Percentiles rank a stretch among this genome's conserved stretches.
These are phyloP conservation scores for Pseudonitzschia multiseries DNA, from an alignment of 108 stramenopile species.

Conservation along the genomic window DNA sequence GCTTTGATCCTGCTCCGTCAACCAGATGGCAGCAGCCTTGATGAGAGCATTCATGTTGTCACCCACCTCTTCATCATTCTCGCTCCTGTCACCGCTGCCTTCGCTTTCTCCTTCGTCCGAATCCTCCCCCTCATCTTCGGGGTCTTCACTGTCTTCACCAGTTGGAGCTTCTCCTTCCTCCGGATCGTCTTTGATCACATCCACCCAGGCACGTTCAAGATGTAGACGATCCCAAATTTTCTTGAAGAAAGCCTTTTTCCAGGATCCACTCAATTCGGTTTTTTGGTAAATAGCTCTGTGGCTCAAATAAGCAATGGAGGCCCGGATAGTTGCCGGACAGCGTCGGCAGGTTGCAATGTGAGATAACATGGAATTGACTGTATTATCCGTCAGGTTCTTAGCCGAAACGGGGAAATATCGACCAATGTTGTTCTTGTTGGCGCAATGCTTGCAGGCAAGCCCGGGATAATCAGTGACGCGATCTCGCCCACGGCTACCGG, in stretches of 20 bases:
- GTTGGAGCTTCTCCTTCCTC: slow-evolving; percentile 24
- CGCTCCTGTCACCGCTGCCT: slow-evolving; percentile 33
- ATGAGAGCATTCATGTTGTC: slow-evolving; percentile 71
- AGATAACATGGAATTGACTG: slow-evolving; percentile 62
- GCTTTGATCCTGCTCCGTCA: slow-evolving; percentile 68
- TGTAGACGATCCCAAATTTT: slow-evolving; percentile 82
- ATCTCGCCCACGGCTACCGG: slow-evolving; percentile 63
- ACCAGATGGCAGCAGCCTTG: slow-evolving; percentile 79
- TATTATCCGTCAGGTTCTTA: slow-evolving; percentile 82
- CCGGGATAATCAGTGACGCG: slow-evolving; percentile 66
- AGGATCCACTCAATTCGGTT: slow-evolving; percentile 63
- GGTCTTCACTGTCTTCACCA: slow-evolving; percentile 28
- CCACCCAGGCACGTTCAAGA: slow-evolving; percentile 52
- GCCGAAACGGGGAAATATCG: slow-evolving; percentile 84
- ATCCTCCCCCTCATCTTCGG: slow-evolving; percentile 23
- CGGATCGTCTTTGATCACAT: slow-evolving; percentile 31
- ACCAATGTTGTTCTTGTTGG: slow-evolving; percentile 51
- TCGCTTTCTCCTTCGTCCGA: slow-evolving; percentile 29
- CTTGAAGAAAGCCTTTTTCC: slow-evolving; percentile 82
- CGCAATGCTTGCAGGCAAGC: slow-evolving; percentile 57
- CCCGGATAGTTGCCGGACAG: slow-evolving; percentile 67
- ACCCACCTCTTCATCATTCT: slow-evolving; percentile 36
- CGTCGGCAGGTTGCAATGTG: slow-evolving; percentile 62
- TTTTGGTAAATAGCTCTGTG: slow-evolving; percentile 77
- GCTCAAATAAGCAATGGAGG: slow-evolving; percentile 71